These are phyloP conservation scores for Macrolepiota dolichaula DNA, from an alignment of 768 basidiomycete species.

Conservation along the genomic window DNA sequence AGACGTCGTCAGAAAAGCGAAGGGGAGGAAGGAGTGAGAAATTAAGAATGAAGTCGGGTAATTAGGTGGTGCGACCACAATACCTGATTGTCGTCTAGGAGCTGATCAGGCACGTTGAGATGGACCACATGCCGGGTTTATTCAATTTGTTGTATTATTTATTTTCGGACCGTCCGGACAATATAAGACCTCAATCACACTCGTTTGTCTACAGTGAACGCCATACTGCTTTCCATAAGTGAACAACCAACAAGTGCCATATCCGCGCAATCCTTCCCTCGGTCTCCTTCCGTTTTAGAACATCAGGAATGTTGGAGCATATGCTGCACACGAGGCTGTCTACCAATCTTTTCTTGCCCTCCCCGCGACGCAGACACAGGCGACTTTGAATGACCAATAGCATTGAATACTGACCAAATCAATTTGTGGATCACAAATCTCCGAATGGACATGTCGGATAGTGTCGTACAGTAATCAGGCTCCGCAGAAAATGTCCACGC, in stretches of 20 bases:
- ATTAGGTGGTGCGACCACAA: neutral
- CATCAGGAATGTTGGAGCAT: no score
- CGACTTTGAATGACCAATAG: no score
- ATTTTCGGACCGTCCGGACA: no score
- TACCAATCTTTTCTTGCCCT: no score
- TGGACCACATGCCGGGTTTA: neutral
- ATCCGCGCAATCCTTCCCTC: neutral
- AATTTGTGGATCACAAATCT: no score
- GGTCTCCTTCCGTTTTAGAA: neutral
- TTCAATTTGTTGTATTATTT: neutral
- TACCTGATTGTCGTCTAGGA: neutral
- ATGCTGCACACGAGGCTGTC: no score
- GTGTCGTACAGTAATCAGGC: neutral
- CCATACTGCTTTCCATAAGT: neutral
- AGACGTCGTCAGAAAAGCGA: neutral
- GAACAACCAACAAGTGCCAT: neutral
- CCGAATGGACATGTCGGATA: no score
- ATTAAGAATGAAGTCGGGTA: neutral
- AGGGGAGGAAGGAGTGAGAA: neutral
- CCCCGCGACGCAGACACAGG: no score
- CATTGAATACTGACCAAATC: no score
- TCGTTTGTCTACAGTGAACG: neutral
- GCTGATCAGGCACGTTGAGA: neutral
- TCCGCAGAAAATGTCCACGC: neutral
- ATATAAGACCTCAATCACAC: neutral